A percentile compares a stretch with the other conserved stretches of the same genome.
These are phyloP conservation scores for Magnaporthiopsis poae DNA, from an alignment of 2,329 filamentous ascomycete species.

Conservation along the genomic window DNA sequence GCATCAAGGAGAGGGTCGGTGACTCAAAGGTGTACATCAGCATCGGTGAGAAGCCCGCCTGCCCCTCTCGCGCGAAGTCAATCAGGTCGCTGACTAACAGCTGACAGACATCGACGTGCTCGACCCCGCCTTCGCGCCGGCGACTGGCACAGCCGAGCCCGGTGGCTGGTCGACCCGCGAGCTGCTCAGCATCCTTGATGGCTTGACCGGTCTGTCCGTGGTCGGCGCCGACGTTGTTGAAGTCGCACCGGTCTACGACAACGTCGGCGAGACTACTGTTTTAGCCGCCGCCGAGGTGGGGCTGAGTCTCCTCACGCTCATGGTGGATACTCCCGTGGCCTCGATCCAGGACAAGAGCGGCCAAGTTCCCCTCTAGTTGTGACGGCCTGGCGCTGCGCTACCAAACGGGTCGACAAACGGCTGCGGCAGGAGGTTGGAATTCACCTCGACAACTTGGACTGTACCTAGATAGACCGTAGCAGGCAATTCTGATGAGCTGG, in stretches of 20 bases:
- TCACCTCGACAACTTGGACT: slow-evolving; percentile 8
- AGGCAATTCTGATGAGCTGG: background rate
- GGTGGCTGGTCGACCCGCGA: slow-evolving; percentile 75
- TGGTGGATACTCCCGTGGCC: slow-evolving; percentile 6
- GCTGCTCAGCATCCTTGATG: slow-evolving; percentile 62
- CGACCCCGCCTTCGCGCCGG: slow-evolving; percentile 61
- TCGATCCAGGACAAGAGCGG: slow-evolving; percentile 1
- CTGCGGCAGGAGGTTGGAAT: slow-evolving; percentile 12
- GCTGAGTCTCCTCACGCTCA: slow-evolving; percentile 6
- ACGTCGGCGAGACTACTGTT: slow-evolving; percentile 56
- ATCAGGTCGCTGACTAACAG: background rate
- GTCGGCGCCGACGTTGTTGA: slow-evolving; percentile 74
- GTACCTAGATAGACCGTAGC: background rate
- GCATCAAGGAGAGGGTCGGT: slow-evolving; percentile 48
- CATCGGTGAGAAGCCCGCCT: slow-evolving; percentile 27
- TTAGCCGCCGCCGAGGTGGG: slow-evolving; percentile 6
- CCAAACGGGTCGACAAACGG: slow-evolving; percentile 11
- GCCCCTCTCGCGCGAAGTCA: background rate
- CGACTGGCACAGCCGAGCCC: slow-evolving; percentile 68
- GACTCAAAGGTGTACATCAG: slow-evolving; percentile 55
- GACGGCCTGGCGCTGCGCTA: background rate
- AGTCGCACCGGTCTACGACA: slow-evolving; percentile 69
- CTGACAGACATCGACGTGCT: slow-evolving; percentile 63
- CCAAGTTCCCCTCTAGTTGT: background rate
- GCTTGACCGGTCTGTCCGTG: slow-evolving; percentile 60